Base-by-base conservation (phyloP, 768 basidiomycete species). In the Melanogaster broomeanus region DNA sequence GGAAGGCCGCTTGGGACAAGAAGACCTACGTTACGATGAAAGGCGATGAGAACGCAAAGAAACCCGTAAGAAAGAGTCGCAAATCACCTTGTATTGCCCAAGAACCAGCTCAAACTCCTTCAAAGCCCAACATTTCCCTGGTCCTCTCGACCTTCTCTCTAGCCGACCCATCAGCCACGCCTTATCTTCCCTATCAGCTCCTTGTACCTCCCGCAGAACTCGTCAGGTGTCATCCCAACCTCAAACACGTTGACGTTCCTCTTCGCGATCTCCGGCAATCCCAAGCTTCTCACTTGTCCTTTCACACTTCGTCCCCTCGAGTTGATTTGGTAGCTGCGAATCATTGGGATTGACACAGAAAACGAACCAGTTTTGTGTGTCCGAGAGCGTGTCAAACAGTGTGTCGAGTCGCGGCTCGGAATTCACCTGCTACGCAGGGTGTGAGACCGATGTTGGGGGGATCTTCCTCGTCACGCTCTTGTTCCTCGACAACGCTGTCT, bases 321-420 rank as follows among this genome's bases (percentile, higher is more conserved):
- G 74, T 66, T 98, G 95, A 65, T 93, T 92, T 34, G 95, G 93
- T 18, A 98, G 72, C 64, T 96, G 96, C 22, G 92, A 87, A 72
- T 98, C 94, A 64, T 98, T 99, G 4, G 95, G 93, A 66, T 90
- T 93, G 60, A 98, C 71, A 63, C 93, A 97, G 71, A 96, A 92
- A 16, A 97, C 79, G 60, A 85, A 88, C 94, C 94, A 98, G 2
- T 83, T 74, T 71, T 94, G 89, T 15, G 92, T 89, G 60, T 97
- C 95, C 48, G 88, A 85, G 22, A 98, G 74, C 1, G 93, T 93
- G 57, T 88, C 83, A 58, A 98, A 90, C 15, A 97, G 77, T 0
- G 86, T 88, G 62, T 94, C 88, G 44, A 97, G 72, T 5, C n/a
- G 94, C 90, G 0, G 85, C 71, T 59, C 84, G 83, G 77, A 97